Conservation (phyloP, 2,329 filamentous ascomycete species). For the Apiospora saccharicola region DNA sequence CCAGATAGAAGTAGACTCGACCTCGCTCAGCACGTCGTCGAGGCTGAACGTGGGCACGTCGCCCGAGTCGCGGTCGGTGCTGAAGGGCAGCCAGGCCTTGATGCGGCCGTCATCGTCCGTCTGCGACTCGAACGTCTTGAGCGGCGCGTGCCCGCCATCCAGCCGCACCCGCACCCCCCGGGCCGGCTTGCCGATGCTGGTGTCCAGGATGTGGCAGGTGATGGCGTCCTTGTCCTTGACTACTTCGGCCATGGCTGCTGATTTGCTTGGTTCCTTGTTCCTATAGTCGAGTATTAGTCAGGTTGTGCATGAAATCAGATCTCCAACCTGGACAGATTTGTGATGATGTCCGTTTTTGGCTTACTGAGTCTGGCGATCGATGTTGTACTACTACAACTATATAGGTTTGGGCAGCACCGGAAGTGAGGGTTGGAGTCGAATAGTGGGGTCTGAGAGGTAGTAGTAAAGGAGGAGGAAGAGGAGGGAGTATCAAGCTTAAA, state of each 20-base stretch:
- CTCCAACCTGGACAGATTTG: not conserved
- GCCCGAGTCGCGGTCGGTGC: constrained; percentile 56
- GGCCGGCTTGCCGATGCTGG: constrained; percentile 74
- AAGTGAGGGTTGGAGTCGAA: not conserved
- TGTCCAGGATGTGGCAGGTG: constrained; percentile 89
- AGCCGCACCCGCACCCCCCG: constrained; percentile 72
- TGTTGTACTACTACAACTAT: not conserved
- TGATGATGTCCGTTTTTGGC: not conserved
- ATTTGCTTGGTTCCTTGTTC: not conserved
- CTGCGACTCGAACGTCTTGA: constrained; percentile 66
- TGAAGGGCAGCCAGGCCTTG: constrained; percentile 70
- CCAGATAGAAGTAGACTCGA: constrained; percentile 62
- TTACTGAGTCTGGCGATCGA: not conserved
- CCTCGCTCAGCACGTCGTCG: constrained; percentile 59
- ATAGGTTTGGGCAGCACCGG: not conserved
- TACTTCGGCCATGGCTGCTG: constrained; percentile 35
- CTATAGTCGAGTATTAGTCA: too few relatives aligned
- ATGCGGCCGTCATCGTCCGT: constrained; percentile 83
- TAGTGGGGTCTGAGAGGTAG: not conserved
- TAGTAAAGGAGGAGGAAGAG: not conserved
- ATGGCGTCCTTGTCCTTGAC: constrained; percentile 66
- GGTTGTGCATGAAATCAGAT: not conserved
- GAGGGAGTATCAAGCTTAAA: not conserved
- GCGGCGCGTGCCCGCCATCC: constrained; percentile 48
- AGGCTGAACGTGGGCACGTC: constrained; percentile 66